Conservation (phyloP, 176 grass and related monocot species). For the Ananas comosus region DNA sequence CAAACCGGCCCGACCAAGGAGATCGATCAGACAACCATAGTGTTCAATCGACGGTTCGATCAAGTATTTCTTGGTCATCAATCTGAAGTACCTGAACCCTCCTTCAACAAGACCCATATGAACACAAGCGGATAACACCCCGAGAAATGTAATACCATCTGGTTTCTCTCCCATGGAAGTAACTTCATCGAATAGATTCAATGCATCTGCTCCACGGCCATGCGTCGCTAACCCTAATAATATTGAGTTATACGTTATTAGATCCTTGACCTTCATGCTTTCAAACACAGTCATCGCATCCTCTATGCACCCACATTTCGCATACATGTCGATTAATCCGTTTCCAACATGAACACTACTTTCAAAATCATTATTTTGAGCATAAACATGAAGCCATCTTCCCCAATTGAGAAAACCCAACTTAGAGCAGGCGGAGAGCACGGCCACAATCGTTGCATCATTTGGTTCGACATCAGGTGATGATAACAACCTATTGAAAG, state of each 20-base stretch:
- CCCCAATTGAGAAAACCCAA: conserved; percentile 8
- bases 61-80: conserved; percentile 6
- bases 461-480: not conserved
- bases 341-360: conserved; percentile 4
- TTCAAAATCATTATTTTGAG: conserved; percentile 1
- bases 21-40: conserved; percentile 18
- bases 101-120: conserved; percentile 14
- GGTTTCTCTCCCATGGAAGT: conserved; percentile 1
- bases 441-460: conserved; percentile 13
- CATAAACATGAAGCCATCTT: conserved; percentile 16
- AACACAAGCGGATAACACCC: conserved; percentile 11
- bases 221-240: conserved; percentile 20
- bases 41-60: conserved; percentile 13
- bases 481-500: not conserved
- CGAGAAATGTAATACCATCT: conserved; percentile 14
- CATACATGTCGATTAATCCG: conserved; percentile 21
- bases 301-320: conserved; percentile 14
- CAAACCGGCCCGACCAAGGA: conserved; percentile 13
- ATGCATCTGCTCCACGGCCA: conserved; percentile 4
- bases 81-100: conserved; percentile 1
- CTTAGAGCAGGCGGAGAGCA: conserved; percentile 10
- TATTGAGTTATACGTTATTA: conserved; percentile 19
- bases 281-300: not conserved
- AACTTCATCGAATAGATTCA: conserved; percentile 14
- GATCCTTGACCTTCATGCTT: not conserved